Evolutionary conservation across 2,329 filamentous ascomycete species (phyloP).

Genomic region (Bipolaris sorokiniana): DNA sequence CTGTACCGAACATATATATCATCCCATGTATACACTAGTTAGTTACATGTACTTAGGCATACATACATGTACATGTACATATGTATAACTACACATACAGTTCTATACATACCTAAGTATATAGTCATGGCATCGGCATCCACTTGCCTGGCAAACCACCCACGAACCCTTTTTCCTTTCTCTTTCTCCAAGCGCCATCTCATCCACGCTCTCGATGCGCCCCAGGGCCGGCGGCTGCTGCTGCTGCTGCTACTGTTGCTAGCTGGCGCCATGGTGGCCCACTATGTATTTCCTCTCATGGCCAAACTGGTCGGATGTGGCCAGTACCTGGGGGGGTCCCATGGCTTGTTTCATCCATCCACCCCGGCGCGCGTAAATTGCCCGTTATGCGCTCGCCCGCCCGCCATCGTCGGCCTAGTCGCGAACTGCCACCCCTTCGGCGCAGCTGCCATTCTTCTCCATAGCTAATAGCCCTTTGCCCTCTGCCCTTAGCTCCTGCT

Average conservation of each 20-base stretch:
- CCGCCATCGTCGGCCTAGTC: not conserved
- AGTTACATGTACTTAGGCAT: too few species aligned
- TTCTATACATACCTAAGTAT: too few species aligned
- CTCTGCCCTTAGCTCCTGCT: not conserved
- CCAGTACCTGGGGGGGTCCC: constrained; percentile 9
- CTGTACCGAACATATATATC: too few species aligned
- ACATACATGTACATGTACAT: too few species aligned
- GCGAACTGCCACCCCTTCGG: not conserved
- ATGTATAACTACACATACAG: too few species aligned
- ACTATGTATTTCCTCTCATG: not conserved
- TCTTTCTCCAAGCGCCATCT: not conserved
- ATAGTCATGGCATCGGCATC: too few species aligned
- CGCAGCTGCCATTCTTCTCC: too few species aligned
- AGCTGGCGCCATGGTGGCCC: not conserved
- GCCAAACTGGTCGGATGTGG: constrained; percentile 5
- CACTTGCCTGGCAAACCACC: too few species aligned
- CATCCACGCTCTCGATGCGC: constrained; percentile 1
- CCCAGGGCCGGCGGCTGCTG: not conserved
- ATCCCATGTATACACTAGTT: too few species aligned
- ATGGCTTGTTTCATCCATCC: constrained; percentile 34
- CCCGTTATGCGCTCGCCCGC: constrained; percentile 30
- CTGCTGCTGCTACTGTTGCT: not conserved
- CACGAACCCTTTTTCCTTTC: too few species aligned
- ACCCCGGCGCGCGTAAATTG: constrained; percentile 38
- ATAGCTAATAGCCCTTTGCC: not conserved